Base-by-base conservation (phyloP, 148 eudicot species). In the Vaccinium macrocarpon region DNA sequence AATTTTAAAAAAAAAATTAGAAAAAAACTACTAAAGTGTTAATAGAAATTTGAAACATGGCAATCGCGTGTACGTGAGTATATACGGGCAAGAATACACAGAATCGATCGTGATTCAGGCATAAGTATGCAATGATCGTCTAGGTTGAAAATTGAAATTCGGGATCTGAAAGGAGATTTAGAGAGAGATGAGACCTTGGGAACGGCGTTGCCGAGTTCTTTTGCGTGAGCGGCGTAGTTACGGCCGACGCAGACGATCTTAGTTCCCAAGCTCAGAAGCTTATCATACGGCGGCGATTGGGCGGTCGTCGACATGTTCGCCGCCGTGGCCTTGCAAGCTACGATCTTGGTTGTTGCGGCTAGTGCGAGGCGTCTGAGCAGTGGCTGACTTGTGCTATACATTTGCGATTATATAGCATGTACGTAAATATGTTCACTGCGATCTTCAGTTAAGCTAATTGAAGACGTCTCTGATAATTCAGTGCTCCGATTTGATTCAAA, bases 161-260 rank as follows among this genome's bases (percentile, higher is more conserved):
- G 51, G 27, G 53, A 23, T 21, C 32, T 21, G n/a, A 42, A 57
- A 35, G 29, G 29, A 12, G 5, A n/a, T 48, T 48, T 57, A 23
- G 56, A 49, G 18, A 9, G 27, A 70, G 61, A 42, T 15, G 10
- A 0, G 46, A 92, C 97, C 90, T 93, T 93, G 80, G 97, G 97
- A 35, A 93, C 94, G 84, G 97, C 92, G 89, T 95, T 95, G 68
- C 98, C 98, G 76, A 95, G 98, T 84, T 95, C 98, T 80, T 92
- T 95, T 71, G 98, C 98, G 84, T 95, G 98, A 73, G 95, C 94
- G 53, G 91, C 92, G 91, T 95, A 95, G 90, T 95, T 95, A 0
- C 98, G 94, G 73, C 98, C 98, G 80, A 95, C 98, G 79, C 84
- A 94, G 88, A 95, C 84, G 90, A 95, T 92, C 87, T 95, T 95